Evolutionary conservation across 805 yeast genomes (phyloP), one percentile per base, ranked within the genome.

Genomic region (Lachancea dasiensis): DNA sequence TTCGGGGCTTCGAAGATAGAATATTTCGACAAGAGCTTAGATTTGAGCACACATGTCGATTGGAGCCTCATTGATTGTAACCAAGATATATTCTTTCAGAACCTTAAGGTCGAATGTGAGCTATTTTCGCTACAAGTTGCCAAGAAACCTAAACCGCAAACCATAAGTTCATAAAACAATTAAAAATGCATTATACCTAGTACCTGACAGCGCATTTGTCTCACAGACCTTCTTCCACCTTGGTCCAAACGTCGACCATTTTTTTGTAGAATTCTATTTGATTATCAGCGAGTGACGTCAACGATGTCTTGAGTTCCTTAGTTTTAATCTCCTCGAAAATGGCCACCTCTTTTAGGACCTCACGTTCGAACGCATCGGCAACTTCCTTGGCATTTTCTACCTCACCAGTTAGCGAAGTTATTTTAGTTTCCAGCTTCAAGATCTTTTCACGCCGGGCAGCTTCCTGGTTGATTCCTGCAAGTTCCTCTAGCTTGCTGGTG

Each of bases 271-370:
- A 86, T 19, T 72, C 70, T 39, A 85, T 77, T 60, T 90, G 83
- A 44, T 76, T 77, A 47, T 82, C 83, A 34, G 95, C 83, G 41
- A 90, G 66, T n/a, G 73, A 72, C 6, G 76, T 65, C 63, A 90
- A 69, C 1, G 94, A 73, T 21, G 71, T 69, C 52, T 81, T 79
- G 57, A 89, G 69, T 61, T 90, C 97, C 25, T 70, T 68, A 21
- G 85, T 75, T 60, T 87, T 87, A 45, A 86, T 82, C 17, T 69
- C 71, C 50, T 90, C 95, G 69, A 94, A 90, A 45, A 79, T 65
- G 20, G 68, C 64, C 26, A 77, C 69, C 51, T 77, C 84, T 47
- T 73, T 70, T 26, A 72, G 48, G 2, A 78, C 72, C 39, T 75
- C 73, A 42, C 73, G 72, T 46, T 77, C 82, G 49, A 73, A 77